A percentile compares a stretch with the other conserved stretches of the same genome.
These are phyloP conservation scores for Penicillium psychrosexuale DNA, from an alignment of 2,329 filamentous ascomycete species.

Conservation along the genomic window DNA sequence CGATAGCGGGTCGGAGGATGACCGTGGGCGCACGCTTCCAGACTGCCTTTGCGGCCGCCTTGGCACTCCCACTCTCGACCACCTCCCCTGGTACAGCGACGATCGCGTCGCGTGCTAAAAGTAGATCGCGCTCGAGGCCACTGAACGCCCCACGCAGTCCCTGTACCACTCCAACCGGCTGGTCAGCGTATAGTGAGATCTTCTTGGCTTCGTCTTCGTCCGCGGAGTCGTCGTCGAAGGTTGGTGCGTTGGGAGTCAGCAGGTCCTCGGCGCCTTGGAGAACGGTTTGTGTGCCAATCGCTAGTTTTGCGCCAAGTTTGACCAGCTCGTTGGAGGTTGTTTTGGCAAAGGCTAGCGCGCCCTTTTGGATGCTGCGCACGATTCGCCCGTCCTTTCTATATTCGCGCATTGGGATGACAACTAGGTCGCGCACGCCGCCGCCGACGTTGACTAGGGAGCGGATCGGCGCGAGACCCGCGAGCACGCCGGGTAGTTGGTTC, in stretches of 20 bases:
- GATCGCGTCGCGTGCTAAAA: slow-evolving; percentile 82
- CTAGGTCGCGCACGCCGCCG: slow-evolving; percentile 77
- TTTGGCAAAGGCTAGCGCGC: slow-evolving; percentile 82
- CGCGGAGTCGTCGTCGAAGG: slow-evolving; percentile 53
- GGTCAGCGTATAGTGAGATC: slow-evolving; percentile 89
- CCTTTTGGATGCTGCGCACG: slow-evolving; percentile 87
- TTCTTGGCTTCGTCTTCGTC: slow-evolving; percentile 71
- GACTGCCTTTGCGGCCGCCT: slow-evolving; percentile 75
- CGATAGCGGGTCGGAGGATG: slow-evolving; percentile 84
- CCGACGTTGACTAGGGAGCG: slow-evolving; percentile 88
- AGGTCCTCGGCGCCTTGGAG: slow-evolving; percentile 85
- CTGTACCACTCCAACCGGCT: slow-evolving; percentile 83
- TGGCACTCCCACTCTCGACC: slow-evolving; percentile 78
- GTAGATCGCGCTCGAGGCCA: slow-evolving; percentile 80
- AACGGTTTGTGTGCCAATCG: slow-evolving; percentile 90
- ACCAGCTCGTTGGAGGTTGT: slow-evolving; percentile 94
- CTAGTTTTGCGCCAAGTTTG: slow-evolving; percentile 88
- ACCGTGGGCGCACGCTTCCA: slow-evolving; percentile 84
- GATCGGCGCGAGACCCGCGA: slow-evolving; percentile 87
- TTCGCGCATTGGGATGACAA: slow-evolving; percentile 85
- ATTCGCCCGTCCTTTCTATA: slow-evolving; percentile 93
- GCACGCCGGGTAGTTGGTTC: slow-evolving; percentile 83
- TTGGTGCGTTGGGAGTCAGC: slow-evolving; percentile 48
- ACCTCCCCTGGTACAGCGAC: slow-evolving; percentile 91
- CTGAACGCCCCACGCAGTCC: slow-evolving; percentile 79